Conservation (phyloP, 768 basidiomycete genomes). For the Tylopilus sp. region DNA sequence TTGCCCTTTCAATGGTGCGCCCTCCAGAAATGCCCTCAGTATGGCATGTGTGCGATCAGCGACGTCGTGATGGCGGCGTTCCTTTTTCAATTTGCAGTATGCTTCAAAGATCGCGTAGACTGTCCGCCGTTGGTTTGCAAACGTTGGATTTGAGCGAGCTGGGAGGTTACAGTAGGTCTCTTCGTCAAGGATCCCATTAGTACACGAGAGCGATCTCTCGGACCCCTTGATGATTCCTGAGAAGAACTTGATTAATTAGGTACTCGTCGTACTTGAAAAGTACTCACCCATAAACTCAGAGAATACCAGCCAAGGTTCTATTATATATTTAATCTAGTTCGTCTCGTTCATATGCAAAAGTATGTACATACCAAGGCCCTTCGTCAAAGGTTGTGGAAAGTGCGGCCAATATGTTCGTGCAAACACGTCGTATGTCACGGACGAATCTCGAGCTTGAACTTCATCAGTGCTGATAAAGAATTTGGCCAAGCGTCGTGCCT, state of each 20-base stretch:
- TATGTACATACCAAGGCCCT: slow-evolving; percentile 45
- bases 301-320: slow-evolving; percentile 62
- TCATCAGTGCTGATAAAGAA: slow-evolving; percentile 17
- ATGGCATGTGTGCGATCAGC: slow-evolving; percentile 64
- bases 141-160: slow-evolving; percentile 49
- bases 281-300: slow-evolving; percentile 61
- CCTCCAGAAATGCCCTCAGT: slow-evolving; percentile 32
- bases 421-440: slow-evolving; percentile 49
- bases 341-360: not conserved
- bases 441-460: slow-evolving; percentile 16
- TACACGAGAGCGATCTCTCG: slow-evolving; percentile 41
- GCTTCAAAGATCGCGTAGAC: slow-evolving; percentile 53
- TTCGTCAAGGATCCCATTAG: slow-evolving; percentile 40
- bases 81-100: slow-evolving; percentile 47
- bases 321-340: not conserved
- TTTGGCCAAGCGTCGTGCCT: slow-evolving; percentile 5
- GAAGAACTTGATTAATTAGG: not conserved
- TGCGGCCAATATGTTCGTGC: slow-evolving; percentile 54
- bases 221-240: slow-evolving; percentile 68
- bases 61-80: slow-evolving; percentile 45
- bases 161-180: slow-evolving; percentile 48
- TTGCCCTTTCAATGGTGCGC: slow-evolving; percentile 33
- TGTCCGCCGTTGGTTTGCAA: slow-evolving; percentile 44
- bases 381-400: slow-evolving; percentile 48
- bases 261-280: not conserved